Evolutionary conservation across 805 yeast species (phyloP), one percentile per base, ranked within the genome.

Genomic region (Starmerella bombicola): DNA sequence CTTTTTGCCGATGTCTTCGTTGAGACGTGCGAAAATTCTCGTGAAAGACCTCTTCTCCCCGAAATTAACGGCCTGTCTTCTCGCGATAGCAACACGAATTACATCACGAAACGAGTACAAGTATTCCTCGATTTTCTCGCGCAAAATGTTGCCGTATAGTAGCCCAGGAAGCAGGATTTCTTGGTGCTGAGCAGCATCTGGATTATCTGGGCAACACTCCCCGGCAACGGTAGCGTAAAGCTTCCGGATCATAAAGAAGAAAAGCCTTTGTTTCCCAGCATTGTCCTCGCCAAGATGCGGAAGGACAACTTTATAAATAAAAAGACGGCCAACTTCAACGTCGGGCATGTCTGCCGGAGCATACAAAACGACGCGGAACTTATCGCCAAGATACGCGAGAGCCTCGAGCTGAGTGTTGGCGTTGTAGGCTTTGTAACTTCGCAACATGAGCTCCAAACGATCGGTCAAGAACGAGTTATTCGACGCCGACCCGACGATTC

Each of bases 181-280:
- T 65, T 91, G 98, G 69, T 91, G 96, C 69, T 91, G 98, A 8
- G 95, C 83, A 37, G 97, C 93, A 77, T 91, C 98, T 59, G 98
- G 98, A 65, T 91, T 91, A 62, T 91, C 98, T 15, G 95, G 88
- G 39, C 86, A 68, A 62, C 96, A 88, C 59, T 88, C 95, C 46
- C 96, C 96, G 28, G 95, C 95, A 33, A 88, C 97, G 49, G 91
- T 70, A 0, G 97, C 72, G 61, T 91, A 91, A 46, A 91, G 71
- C 64, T 91, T 91, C 69, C 97, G 76, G 55, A 91, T 78, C 97
- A 91, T 91, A 65, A 86, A 91, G 46, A 86, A 63, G 46, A 91
- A 65, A 78, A 86, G 68, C 56, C 84, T 71, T 62, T 83, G 85
- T 65, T 91, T 91, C 61, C 85, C 95, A 38, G 62, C 66, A 55